Conservation (phyloP, 1,284 basidiomycete species). For the Cyathus olla region DNA sequence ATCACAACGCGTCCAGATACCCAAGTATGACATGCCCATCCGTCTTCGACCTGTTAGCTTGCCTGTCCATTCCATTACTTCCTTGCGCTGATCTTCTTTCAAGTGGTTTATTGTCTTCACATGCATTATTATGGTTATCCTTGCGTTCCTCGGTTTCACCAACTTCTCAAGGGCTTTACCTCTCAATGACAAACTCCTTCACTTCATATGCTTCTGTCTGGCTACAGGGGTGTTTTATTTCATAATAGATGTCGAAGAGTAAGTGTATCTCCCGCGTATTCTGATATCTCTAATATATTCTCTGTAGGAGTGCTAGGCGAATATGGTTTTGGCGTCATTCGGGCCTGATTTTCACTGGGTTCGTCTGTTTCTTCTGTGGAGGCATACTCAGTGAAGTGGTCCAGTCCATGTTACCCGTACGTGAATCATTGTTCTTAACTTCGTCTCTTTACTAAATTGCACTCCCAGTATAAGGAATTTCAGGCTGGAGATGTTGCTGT, state of each 20-base stretch:
- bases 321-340: conserved; percentile 90
- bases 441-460: conserved; percentile 5
- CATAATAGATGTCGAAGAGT: conserved; percentile 91
- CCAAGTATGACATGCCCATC: conserved; percentile 77
- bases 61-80: conserved; percentile 7
- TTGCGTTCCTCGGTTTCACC: conserved; percentile 82
- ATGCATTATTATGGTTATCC: conserved; percentile 67
- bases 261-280: conserved; percentile 34
- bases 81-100: neutral
- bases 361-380: conserved; percentile 83
- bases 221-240: conserved; percentile 89
- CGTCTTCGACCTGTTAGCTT: conserved; percentile 76
- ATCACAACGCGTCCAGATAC: conserved; percentile 58
- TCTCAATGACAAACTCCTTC: conserved; percentile 86
- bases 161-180: conserved; percentile 74
- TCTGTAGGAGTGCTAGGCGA: conserved; percentile 71
- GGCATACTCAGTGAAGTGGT: conserved; percentile 89
- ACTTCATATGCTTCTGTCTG: conserved; percentile 84
- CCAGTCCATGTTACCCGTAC: conserved; percentile 83
- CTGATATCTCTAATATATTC: conserved; percentile 3
- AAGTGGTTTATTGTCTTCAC: conserved; percentile 85
- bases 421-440: conserved; percentile 7
- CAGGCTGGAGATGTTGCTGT: conserved; percentile 83
- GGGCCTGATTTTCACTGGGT: conserved; percentile 72
- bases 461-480: conserved; percentile 78